These are phyloP conservation scores for Artemisia tridentata DNA, from an alignment of 129 eudicot species.

Conservation along the genomic window DNA sequence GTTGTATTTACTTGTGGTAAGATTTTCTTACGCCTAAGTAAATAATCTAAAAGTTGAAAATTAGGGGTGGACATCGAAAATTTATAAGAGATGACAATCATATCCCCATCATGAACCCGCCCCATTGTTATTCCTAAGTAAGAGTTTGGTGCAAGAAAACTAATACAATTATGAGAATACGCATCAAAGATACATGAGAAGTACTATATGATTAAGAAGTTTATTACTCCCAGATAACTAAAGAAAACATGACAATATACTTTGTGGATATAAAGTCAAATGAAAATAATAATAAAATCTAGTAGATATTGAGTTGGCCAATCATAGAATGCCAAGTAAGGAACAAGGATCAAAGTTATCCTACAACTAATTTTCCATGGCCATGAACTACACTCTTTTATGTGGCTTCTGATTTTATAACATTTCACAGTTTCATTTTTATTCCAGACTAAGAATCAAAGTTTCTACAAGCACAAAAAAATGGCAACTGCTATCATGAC, in stretches of 20 bases:
- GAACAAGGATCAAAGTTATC: constrained; percentile 60
- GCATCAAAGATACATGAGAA: too few relatives aligned
- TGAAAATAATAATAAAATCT: constrained; percentile 30
- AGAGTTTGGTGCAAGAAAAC: too few relatives aligned
- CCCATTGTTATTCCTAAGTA: too few relatives aligned
- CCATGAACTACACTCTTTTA: constrained; percentile 35
- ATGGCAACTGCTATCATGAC: constrained; percentile 72
- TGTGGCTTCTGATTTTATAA: constrained; percentile 49
- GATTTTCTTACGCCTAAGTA: too few relatives aligned
- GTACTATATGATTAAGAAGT: too few relatives aligned
- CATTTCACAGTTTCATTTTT: constrained; percentile 5
- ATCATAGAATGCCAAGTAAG: constrained; percentile 50
- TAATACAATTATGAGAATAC: too few relatives aligned
- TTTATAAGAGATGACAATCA: too few relatives aligned
- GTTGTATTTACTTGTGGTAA: too few relatives aligned
- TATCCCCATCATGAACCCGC: too few relatives aligned
- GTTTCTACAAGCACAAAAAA: constrained; percentile 9
- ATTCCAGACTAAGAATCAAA: constrained; percentile 14
- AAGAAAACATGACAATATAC: not conserved
- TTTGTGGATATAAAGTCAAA: not conserved
- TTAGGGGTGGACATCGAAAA: too few relatives aligned
- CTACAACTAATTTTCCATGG: constrained; percentile 31
- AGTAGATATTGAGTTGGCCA: constrained; percentile 49
- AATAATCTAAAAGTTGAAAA: too few relatives aligned
- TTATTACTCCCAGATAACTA: not conserved